These are phyloP conservation scores for Ophiostoma montium DNA, from an alignment of 2,329 filamentous ascomycete species.

Conservation along the genomic window DNA sequence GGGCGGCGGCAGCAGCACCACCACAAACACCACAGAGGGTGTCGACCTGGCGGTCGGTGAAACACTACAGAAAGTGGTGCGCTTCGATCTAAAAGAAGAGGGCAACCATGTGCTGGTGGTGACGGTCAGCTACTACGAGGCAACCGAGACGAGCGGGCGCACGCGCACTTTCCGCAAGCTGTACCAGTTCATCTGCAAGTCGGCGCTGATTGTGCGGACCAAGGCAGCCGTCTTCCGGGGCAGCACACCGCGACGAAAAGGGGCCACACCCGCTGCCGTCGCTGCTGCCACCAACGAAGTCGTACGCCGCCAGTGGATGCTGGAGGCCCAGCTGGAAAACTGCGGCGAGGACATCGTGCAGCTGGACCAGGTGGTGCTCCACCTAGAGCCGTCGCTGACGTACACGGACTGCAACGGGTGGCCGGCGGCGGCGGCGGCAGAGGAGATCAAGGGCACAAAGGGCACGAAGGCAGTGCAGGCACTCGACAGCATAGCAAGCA, in stretches of 20 bases:
- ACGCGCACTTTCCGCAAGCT: constrained; percentile 84
- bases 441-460: background rate
- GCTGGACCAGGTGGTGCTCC: constrained; percentile 51
- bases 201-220: constrained; percentile 77
- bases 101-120: constrained; percentile 88
- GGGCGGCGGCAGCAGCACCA: constrained; percentile 2
- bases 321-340: constrained; percentile 94
- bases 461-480: background rate
- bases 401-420: constrained; percentile 38
- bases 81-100: constrained; percentile 84
- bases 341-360: constrained; percentile 72
- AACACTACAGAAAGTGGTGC: constrained; percentile 68
- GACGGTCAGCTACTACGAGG: constrained; percentile 88
- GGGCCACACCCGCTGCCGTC: too few relatives aligned
- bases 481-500: constrained; percentile 16
- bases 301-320: constrained; percentile 42
- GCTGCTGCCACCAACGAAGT: constrained; percentile 19
- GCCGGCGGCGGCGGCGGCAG: background rate
- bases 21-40: background rate
- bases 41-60: constrained; percentile 45
- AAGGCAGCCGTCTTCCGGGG: constrained; percentile 52
- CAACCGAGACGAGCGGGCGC: constrained; percentile 52
- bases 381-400: constrained; percentile 35
- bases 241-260: background rate
- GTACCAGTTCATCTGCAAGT: constrained; percentile 92